Evolutionary conservation across 2,329 filamentous ascomycete genomes (phyloP).

Genomic region (Claviceps sp.): DNA sequence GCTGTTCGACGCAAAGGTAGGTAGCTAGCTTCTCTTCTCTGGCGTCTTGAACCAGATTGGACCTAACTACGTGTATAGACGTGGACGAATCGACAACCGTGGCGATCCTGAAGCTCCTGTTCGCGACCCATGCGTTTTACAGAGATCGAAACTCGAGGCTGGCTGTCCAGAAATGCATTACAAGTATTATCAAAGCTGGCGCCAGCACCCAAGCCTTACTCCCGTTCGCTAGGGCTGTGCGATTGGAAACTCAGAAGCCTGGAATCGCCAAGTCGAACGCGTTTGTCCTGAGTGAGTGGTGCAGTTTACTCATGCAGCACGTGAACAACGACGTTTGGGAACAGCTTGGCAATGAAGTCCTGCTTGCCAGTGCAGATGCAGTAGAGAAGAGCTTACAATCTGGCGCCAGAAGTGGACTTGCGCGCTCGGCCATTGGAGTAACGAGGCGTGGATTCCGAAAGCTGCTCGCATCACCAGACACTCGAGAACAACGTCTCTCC

Average conservation of each 20-base stretch:
- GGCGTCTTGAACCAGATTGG: constrained; percentile 11
- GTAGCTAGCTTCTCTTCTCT: not conserved
- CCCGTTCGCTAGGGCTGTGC: constrained; percentile 52
- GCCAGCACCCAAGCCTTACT: constrained; percentile 43
- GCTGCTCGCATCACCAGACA: constrained; percentile 46
- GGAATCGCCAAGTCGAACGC: constrained; percentile 68
- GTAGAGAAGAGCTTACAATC: constrained; percentile 65
- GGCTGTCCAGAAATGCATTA: constrained; percentile 71
- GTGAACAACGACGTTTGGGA: constrained; percentile 51
- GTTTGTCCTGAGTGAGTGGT: constrained; percentile 88
- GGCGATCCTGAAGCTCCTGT: constrained; percentile 56
- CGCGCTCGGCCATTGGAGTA: constrained; percentile 60
- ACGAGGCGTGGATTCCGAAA: constrained; percentile 70
- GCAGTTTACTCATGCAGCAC: constrained; percentile 62
- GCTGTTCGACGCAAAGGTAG: constrained; percentile 24
- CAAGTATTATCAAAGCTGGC: constrained; percentile 47
- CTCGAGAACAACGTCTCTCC: constrained; percentile 45
- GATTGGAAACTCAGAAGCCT: constrained; percentile 60
- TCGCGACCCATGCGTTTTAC: constrained; percentile 80
- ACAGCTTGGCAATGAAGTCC: constrained; percentile 48
- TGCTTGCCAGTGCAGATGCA: constrained; percentile 56
- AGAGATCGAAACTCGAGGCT: constrained; percentile 71
- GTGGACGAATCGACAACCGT: constrained; percentile 35
- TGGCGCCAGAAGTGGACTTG: constrained; percentile 49
- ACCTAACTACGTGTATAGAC: constrained; percentile 15